Conservation (phyloP, 768 basidiomycete species). For the Solioccasus polychromus region DNA sequence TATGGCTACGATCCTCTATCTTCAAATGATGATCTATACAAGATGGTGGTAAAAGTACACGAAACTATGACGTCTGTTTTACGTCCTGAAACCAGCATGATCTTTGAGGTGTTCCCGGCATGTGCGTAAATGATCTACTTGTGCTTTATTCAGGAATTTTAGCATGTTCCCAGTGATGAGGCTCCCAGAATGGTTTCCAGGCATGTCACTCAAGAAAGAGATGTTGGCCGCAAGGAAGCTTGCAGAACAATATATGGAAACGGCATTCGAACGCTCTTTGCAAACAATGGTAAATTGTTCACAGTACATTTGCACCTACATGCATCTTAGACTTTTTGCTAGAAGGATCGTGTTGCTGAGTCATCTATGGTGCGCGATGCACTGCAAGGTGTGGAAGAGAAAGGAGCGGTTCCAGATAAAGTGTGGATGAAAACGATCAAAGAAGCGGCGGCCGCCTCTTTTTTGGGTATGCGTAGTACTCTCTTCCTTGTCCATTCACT, state of each 20-base stretch:
- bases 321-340: not conserved
- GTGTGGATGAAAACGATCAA: not conserved
- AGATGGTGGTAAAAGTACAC: not conserved
- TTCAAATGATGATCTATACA: conserved; percentile 3
- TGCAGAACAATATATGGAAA: not conserved
- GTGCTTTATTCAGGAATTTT: not conserved
- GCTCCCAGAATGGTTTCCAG: conserved; percentile 15
- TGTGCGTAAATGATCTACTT: conserved; percentile 1
- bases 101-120: not conserved
- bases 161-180: conserved; percentile 5
- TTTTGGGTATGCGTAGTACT: conserved; percentile 3
- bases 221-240: not conserved
- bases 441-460: not conserved
- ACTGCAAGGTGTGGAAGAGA: not conserved
- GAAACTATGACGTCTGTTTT: not conserved
- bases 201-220: not conserved
- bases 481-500: too few relatives aligned
- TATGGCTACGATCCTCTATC: conserved; percentile 13
- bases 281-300: conserved; percentile 1
- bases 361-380: not conserved
- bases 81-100: conserved; percentile 4
- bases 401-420: not conserved
- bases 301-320: too few relatives aligned
- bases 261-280: conserved; percentile 3
- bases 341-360: not conserved